Conservation (phyloP, 164 flowering plant genomes). For the Magnolia sinica region DNA sequence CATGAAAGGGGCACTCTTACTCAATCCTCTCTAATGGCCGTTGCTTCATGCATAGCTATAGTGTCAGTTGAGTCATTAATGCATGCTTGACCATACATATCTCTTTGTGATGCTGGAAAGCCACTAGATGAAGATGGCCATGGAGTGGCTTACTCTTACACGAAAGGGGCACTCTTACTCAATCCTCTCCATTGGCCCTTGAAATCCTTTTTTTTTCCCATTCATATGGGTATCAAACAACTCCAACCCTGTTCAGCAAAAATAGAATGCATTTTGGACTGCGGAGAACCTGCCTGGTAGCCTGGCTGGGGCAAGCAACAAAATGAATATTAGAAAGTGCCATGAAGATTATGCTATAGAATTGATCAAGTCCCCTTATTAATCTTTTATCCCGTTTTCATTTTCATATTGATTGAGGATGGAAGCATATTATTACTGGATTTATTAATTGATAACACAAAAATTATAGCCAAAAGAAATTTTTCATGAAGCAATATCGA, state of each 20-base stretch:
- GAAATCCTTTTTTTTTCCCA: not conserved
- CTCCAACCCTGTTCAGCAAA: not conserved
- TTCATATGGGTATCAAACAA: not conserved
- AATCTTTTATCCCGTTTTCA: no score
- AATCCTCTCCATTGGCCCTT: slow-evolving; percentile 2
- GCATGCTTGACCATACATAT: not conserved
- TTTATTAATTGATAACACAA: no score
- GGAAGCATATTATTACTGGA: no score
- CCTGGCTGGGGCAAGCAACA: no score
- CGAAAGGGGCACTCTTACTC: slow-evolving; percentile 1
- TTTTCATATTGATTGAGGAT: no score
- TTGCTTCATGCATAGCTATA: no score
- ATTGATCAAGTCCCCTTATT: no score
- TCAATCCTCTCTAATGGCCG: not conserved
- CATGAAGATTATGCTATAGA: no score
- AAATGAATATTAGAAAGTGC: no score
- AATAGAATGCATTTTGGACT: not conserved
- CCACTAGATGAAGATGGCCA: not conserved
- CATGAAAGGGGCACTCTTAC: slow-evolving; percentile 2
- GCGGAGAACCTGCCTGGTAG: no score
- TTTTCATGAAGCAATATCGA: no score
- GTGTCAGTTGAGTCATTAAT: not conserved
- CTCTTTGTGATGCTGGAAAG: slow-evolving; percentile 10
- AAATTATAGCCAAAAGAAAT: no score
- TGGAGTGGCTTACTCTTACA: not conserved